Conservation (phyloP, 768 basidiomycete species). For the Lactarius trivialis region DNA sequence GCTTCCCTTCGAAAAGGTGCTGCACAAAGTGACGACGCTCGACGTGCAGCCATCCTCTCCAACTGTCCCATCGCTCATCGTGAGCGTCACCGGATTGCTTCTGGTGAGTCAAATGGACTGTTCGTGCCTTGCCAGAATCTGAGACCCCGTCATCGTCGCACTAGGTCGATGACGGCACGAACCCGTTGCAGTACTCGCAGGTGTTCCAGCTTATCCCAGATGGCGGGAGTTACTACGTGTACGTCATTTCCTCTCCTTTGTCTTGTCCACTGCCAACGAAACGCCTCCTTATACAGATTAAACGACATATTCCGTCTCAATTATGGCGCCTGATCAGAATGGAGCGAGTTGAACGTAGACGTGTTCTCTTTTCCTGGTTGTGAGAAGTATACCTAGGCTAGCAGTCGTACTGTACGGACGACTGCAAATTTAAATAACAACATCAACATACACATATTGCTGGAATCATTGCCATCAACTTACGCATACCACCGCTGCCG, state of each 20-base stretch:
- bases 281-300: slow-evolving; percentile 36
- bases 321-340: slow-evolving; percentile 40
- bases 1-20: slow-evolving; percentile 77
- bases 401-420: background rate
- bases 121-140: background rate
- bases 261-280: background rate
- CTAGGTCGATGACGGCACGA: slow-evolving; percentile 74
- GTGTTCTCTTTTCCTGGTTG: background rate
- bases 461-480: no score
- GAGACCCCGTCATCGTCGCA: background rate
- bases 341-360: slow-evolving; percentile 6
- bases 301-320: slow-evolving; percentile 95
- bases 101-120: slow-evolving; percentile 41
- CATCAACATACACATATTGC: background rate
- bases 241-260: slow-evolving; percentile 27
- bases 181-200: slow-evolving; percentile 88
- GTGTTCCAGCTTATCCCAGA: slow-evolving; percentile 88
- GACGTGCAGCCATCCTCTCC: slow-evolving; percentile 83
- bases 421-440: background rate
- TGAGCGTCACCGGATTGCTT: slow-evolving; percentile 85
- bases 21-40: slow-evolving; percentile 72
- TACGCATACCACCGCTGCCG: background rate
- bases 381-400: slow-evolving; percentile 12
- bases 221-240: slow-evolving; percentile 77
- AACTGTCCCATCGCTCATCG: slow-evolving; percentile 52